phyloP scores from a whole-genome alignment of 2,329 filamentous ascomycete genomes.

The Rosellinia necatrix region DNA sequence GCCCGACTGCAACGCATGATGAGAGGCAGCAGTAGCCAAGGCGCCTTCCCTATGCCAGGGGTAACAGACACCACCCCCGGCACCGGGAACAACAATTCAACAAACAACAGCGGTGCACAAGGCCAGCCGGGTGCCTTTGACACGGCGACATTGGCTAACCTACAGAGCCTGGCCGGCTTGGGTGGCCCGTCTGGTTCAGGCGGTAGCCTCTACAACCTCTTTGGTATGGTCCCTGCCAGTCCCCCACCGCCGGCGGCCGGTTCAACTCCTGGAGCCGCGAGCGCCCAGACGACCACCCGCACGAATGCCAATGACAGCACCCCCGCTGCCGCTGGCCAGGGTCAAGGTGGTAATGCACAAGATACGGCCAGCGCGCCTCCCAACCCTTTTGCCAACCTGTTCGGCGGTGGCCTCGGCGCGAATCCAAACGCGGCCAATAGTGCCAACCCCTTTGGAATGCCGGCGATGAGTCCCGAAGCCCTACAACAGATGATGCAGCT shows the following conservation, averaged over 20 bases:
- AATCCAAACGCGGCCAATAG: conserved; percentile 40
- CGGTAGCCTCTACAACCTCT: conserved; percentile 49
- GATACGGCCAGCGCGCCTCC: conserved; percentile 45
- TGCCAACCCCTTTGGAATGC: conserved; percentile 47
- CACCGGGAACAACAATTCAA: conserved; percentile 43
- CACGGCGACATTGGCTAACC: conserved; percentile 40
- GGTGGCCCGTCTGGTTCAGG: conserved; percentile 41
- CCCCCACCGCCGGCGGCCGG: conserved; percentile 36
- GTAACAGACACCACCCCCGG: conserved; percentile 82
- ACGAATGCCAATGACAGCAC: conserved; percentile 35
- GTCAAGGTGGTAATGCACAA: conserved; percentile 32
- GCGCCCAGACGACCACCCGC: conserved; percentile 9
- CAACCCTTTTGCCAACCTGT: conserved; percentile 73
- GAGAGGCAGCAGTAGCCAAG: conserved; percentile 55
- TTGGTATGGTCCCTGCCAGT: conserved; percentile 34
- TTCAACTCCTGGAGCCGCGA: conserved; percentile 31
- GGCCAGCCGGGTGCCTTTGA: conserved; percentile 51
- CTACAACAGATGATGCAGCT: conserved; percentile 60
- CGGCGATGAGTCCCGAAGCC: conserved; percentile 58
- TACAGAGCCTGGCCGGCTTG: conserved; percentile 38
- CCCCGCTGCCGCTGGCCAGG: conserved; percentile 37
- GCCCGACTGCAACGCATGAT: conserved; percentile 80
- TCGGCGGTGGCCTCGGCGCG: conserved; percentile 48
- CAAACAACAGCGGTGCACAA: conserved; percentile 41
- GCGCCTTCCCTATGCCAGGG: conserved; percentile 85